Conservation (phyloP, 2,329 filamentous ascomycete genomes). For the Sporothrix sp. region DNA sequence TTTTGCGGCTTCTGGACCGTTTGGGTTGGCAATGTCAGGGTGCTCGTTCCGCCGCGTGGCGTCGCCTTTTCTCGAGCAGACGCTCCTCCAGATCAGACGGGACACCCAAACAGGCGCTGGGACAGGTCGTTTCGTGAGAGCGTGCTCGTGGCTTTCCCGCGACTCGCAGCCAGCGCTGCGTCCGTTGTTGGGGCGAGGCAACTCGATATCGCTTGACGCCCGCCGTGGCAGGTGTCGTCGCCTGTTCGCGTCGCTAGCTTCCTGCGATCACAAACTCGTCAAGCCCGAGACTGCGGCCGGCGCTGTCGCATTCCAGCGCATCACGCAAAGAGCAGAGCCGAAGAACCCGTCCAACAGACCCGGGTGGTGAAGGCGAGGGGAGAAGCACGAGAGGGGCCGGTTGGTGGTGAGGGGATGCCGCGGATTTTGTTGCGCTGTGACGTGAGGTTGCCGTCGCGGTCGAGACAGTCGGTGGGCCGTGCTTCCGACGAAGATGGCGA, state of each 20-base stretch:
- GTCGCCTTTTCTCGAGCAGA: no score
- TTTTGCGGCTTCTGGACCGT: no score
- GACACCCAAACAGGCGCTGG: no score
- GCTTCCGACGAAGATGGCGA: no score
- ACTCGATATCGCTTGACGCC: not conserved
- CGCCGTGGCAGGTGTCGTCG: not conserved
- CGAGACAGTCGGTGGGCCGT: not conserved
- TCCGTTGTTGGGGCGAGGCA: not conserved
- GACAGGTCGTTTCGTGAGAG: no score
- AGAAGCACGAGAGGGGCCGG: not conserved
- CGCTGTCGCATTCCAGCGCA: constrained; percentile 15
- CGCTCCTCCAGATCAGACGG: no score
- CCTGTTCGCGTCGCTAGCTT: not conserved
- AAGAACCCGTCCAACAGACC: not conserved
- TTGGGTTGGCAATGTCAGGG: no score
- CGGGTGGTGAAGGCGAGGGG: not conserved
- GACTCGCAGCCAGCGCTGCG: no score
- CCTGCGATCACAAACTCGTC: constrained; percentile 5
- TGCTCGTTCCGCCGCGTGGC: no score
- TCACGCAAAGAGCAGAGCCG: constrained; percentile 8
- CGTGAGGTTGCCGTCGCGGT: not conserved
- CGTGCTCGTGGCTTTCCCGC: not conserved
- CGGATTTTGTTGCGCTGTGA: not conserved
- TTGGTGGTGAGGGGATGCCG: not conserved
- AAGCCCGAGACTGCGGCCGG: constrained; percentile 3